Evolutionary conservation across 257 asterid genomes (phyloP).

Genomic region (Capsicum rhomboideum): DNA sequence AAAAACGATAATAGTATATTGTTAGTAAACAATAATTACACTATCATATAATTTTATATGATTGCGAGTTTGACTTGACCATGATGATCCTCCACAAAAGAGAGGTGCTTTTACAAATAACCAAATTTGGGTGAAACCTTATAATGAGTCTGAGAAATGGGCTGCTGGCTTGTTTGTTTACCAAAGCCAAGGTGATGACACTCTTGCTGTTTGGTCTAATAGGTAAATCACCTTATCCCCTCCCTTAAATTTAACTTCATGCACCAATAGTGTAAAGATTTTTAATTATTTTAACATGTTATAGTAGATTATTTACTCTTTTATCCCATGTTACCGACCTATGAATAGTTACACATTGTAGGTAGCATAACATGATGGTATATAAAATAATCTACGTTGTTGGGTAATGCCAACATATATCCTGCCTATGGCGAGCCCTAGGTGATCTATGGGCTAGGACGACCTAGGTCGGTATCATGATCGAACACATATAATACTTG

Average conservation of each 20-base stretch:
- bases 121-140: slow-evolving; percentile 92
- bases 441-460: background rate
- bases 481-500: no score
- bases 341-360: no score
- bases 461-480: no score
- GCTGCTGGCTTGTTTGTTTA: slow-evolving; percentile 82
- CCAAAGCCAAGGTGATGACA: slow-evolving; percentile 93
- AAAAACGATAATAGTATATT: no score
- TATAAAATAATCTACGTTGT: background rate
- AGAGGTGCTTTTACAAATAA: slow-evolving; percentile 76
- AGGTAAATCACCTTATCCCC: slow-evolving; percentile 34
- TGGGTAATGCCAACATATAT: background rate
- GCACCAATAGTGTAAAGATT: background rate
- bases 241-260: background rate
- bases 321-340: background rate
- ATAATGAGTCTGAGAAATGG: slow-evolving; percentile 74
- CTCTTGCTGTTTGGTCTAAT: slow-evolving; percentile 84
- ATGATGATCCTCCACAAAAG: slow-evolving; percentile 71
- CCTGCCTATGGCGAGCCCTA: background rate
- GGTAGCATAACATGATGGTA: background rate
- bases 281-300: no score
- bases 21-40: slow-evolving; percentile 76
- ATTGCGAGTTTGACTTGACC: slow-evolving; percentile 92
- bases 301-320: no score
- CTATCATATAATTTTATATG: no score